Base-by-base conservation (phyloP, 768 basidiomycete genomes). In the Boletellus sp. region DNA sequence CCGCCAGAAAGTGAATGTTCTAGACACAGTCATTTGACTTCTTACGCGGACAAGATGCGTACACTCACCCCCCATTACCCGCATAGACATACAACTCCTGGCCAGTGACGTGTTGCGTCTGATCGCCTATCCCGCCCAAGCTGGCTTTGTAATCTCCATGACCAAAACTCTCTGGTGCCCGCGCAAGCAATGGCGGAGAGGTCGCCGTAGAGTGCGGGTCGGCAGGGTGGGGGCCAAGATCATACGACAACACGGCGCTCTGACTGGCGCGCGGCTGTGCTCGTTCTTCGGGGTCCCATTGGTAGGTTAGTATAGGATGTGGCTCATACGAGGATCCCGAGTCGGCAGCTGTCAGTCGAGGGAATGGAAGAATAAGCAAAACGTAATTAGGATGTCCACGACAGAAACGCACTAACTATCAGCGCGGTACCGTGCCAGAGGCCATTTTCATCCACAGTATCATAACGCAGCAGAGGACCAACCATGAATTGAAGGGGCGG, bases 1-100 rank as follows among this genome's bases (percentile, higher is more conserved):
- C 46, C 95, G 78, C 89, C 93, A 98, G 73, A 99, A 99, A 1
- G 91, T 91, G 63, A 81, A 93, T 0, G 87, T 85, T 5, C 93
- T 94, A 51, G 26, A 42, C 22, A 35, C 7, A 2, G 28, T 59
- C 33, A 51, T 42, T 42, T 16, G 26, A 41, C 22, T 5, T 10
- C 4, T n/a, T 20, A 15, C 35, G 26, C 9, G 22, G 36, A 32
- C 32, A 22, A 5, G 12, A 11, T 19, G 16, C 6, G n/a, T 23
- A n/a, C 12, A 65, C 78, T 45, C 53, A 78, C 81, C 83, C 79
- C 42, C 75, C 74, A 47, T 66, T 64, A 20, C 83, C 79, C 13
- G 72, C 74, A 63, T 86, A 83, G 6, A 87, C 83, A 65, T 79
- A 85, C n/a, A 89, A 74, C 60, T 89, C 86, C 46, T 85, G 79